Base-by-base conservation (phyloP, 2,329 filamentous ascomycete species). In the Fusarium hostae region DNA sequence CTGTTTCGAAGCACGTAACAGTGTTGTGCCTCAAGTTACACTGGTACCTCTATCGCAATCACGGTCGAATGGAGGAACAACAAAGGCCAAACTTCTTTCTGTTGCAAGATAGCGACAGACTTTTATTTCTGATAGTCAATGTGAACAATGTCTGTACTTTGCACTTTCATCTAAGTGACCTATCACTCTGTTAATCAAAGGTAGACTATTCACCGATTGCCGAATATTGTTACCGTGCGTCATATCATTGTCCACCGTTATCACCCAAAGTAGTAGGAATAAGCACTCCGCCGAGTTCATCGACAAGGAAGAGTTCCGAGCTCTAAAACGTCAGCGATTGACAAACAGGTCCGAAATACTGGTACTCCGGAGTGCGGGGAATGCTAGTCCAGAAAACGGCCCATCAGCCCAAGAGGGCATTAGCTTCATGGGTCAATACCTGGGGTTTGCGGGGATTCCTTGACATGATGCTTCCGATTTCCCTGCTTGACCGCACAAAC, bases 291-390 rank as follows among this genome's bases (percentile, higher is more conserved):
- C 22, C 13, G 3, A 24, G 2, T 26, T 13, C 11, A 6, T 16
- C 16, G 8, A 51, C 48, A n/a, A 39, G 22, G 22, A 16, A 52
- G 48, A 11, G 22, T n/a, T 7, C 12, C 24, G 22, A 26, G 4
- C 22, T 35, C 12, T 13, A 4, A 10, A n/a, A 5, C 2, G 4
- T 9, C 32, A n/a, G 26, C 58, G 37, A 60, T 43, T 60, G 37
- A 60, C 8, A 16, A 20, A 13, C 26, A 20, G 24, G 8, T 35
- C 48, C 48, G 30, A 34, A 34, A 22, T 3, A 28, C 9, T n/a
- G 16, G 24, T 22, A 57, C 22, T 11, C 24, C 24, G n/a, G 13
- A 16, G 22, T 57, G 58, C 58, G 58, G 58, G 58, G 58, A 39
- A 60, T 57, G 30, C 50, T 45, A n/a, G 40, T 45, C 8, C 8